Conservation (phyloP, 108 stramenopile genomes). For the Stephanodiscus minutulus region DNA sequence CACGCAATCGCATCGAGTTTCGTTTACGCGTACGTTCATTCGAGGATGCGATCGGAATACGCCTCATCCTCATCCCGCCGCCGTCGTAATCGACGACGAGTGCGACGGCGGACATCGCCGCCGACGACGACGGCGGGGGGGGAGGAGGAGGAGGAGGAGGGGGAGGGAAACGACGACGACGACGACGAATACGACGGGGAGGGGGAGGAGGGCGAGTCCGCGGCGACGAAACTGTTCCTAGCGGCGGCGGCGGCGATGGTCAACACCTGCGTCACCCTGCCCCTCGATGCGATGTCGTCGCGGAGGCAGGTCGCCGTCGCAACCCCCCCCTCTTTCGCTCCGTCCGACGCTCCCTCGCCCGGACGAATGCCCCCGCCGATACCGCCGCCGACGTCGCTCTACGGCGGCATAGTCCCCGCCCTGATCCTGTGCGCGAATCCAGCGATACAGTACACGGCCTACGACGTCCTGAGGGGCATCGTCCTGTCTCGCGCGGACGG, state of each 20-base stretch:
- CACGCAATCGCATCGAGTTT: constrained; percentile 86
- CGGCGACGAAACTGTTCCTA: constrained; percentile 69
- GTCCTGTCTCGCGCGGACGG: not conserved
- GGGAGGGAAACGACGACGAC: constrained; percentile 49
- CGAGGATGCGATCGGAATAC: constrained; percentile 61
- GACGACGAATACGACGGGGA: constrained; percentile 68
- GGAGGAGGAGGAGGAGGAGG: constrained; percentile 5
- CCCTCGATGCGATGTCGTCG: constrained; percentile 87
- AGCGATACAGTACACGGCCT: constrained; percentile 93
- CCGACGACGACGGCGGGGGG: constrained; percentile 80
- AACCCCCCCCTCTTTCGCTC: no score
- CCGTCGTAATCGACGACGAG: constrained; percentile 16
- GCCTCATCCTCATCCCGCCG: not conserved
- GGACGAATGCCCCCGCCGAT: no score
- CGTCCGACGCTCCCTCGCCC: no score
- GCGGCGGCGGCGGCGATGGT: constrained; percentile 86
- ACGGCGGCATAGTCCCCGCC: constrained; percentile 53
- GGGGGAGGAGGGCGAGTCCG: not conserved
- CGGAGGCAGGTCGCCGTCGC: constrained; percentile 50
- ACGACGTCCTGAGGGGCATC: constrained; percentile 71
- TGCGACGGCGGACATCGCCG: constrained; percentile 56
- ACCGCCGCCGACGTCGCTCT: no score
- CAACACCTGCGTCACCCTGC: constrained; percentile 87
- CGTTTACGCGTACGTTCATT: constrained; percentile 87
- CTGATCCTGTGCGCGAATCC: constrained; percentile 90